phyloP scores from a whole-genome alignment of 352 stramenopile genomes.

The Phytophthora citrophthora region DNA sequence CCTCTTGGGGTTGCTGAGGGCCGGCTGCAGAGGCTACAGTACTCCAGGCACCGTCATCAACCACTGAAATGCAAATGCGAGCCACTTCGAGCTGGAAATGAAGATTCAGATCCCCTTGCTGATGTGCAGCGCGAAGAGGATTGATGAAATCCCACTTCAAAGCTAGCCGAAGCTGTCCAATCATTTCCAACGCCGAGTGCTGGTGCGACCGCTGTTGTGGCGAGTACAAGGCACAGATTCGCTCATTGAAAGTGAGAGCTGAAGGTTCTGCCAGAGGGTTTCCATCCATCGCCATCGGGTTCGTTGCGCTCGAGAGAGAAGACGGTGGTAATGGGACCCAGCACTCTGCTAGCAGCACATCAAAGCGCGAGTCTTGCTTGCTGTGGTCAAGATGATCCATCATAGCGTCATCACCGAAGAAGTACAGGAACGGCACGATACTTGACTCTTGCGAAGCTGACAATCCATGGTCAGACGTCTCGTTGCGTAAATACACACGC shows the following conservation, averaged over 20 bases:
- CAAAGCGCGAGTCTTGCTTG: conserved; percentile 84
- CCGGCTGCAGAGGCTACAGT: conserved; percentile 28
- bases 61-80: conserved; percentile 74
- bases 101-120: conserved; percentile 57
- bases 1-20: conserved; percentile 60
- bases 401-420: conserved; percentile 87
- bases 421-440: conserved; percentile 89
- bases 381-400: conserved; percentile 89
- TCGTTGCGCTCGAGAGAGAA: conserved; percentile 29
- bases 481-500: conserved; percentile 77
- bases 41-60: conserved; percentile 66
- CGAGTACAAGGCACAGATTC: conserved; percentile 74
- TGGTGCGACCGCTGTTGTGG: conserved; percentile 36
- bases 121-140: conserved; percentile 41
- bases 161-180: conserved; percentile 76
- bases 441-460: conserved; percentile 82
- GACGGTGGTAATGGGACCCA: conserved; percentile 75
- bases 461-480: conserved; percentile 77
- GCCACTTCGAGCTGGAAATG: conserved; percentile 82
- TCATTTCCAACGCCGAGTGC: conserved; percentile 59
- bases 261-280: conserved; percentile 33
- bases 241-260: conserved; percentile 59
- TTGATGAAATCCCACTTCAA: conserved; percentile 85
- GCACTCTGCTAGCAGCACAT: conserved; percentile 76
- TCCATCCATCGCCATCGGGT: conserved; percentile 36